Base-by-base conservation (phyloP, 1,139 yeast species). In the Yamadazyma songkhlaensis region DNA sequence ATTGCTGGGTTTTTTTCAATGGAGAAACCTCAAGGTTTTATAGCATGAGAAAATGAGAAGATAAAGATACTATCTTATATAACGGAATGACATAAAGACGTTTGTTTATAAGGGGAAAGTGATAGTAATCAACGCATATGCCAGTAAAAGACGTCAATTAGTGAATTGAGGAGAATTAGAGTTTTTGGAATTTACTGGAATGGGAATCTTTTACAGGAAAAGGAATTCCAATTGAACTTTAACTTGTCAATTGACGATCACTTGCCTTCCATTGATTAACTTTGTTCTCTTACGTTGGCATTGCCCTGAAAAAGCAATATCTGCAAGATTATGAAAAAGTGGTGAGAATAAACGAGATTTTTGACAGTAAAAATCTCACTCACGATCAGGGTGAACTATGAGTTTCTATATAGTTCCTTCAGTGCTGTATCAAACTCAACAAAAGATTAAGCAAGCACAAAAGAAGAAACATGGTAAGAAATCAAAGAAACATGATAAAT, bases 391-490 rank as follows among this genome's bases (percentile, higher is more conserved):
- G 11, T 20, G 15, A 15, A 31, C 6, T 4, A 61, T 61, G 67
- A 60, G 62, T 47, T 60, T 55, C 44, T 60, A 56, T 40, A 49
- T 61, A 32, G 64, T 61, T 2, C 67, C 67, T 6, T 45, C 61
- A n/a, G 57, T 59, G 31, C 56, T 58, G 38, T 60, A 57, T 39
- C 66, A 62, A 44, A 59, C 64, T n/a, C 61, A 60, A 37, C 65
- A 62, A 42, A 59, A 61, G 40, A 34, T 61, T 34, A 57, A 59
- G 42, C 38, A 31, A 36, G 42, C 31, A 25, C 31, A 23, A 2
- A 41, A 42, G 13, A 40, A 36, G n/a, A 47, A 47, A 31, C 45
- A 42, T 7, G 46, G 50, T 29, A 39, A 35, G 25, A 46, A 34
- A 26, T 38, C 38, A 24, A 44, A 41, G 32, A 46, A 39, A 17